Conservation (phyloP, 2,329 filamentous ascomycete species). For the Phoma sp. region DNA sequence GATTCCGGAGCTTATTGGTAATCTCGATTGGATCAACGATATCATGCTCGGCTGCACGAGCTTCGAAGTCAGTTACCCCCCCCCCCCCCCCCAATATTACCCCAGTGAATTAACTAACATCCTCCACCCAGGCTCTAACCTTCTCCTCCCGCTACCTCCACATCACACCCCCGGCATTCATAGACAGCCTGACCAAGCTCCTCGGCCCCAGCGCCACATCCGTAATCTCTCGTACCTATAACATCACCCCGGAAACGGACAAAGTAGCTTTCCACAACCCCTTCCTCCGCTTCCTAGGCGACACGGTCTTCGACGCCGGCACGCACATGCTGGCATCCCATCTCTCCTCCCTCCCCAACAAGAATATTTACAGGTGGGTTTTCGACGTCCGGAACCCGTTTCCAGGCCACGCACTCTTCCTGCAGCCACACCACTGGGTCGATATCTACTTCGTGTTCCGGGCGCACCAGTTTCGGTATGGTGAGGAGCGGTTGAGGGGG, state of each 20-base stretch:
- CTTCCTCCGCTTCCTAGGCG: conserved; percentile 49
- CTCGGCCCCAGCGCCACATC: conserved; percentile 6
- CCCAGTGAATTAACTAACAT: background rate
- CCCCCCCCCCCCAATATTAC: background rate
- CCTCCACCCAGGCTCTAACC: background rate
- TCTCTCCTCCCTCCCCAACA: conserved; percentile 17
- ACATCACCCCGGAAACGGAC: conserved; percentile 39
- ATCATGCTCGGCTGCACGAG: conserved; percentile 54
- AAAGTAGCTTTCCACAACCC: conserved; percentile 48
- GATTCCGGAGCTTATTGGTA: conserved; percentile 19
- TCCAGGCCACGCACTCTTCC: conserved; percentile 19
- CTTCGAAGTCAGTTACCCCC: conserved; percentile 47
- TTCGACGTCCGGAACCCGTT: conserved; percentile 41
- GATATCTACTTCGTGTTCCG: conserved; percentile 7
- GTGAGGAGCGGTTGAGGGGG: background rate
- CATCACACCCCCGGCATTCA: conserved; percentile 30
- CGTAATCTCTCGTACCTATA: conserved; percentile 41
- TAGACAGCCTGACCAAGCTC: conserved; percentile 21
- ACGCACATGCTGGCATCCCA: conserved; percentile 20
- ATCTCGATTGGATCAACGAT: conserved; percentile 50
- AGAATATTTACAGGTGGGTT: conserved; percentile 33
- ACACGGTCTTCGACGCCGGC: conserved; percentile 51
- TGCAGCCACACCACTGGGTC: conserved; percentile 31
- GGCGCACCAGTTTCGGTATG: background rate
- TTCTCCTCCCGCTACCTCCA: background rate